A percentile compares a stretch with the other conserved stretches of the same genome.
Evolutionary conservation across 192 early-diverging fungal genomes (phyloP).

Genomic region (Backusella sp.): DNA sequence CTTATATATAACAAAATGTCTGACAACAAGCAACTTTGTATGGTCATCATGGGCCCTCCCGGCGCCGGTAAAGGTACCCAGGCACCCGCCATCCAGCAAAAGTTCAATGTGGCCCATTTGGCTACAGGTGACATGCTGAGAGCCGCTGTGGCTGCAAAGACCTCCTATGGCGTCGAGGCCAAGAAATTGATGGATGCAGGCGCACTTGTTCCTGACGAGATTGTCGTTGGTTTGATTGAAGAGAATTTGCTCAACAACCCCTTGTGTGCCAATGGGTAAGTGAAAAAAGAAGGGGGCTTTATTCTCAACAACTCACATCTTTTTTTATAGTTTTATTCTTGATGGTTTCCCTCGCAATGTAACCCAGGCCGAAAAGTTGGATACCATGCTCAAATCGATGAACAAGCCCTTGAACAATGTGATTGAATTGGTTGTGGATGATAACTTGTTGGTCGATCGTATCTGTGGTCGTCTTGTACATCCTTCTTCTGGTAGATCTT

Average conservation of each 20-base stretch:
- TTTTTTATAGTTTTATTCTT: slow-evolving; percentile 81
- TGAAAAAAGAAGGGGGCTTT: background rate
- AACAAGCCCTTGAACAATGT: slow-evolving; percentile 82
- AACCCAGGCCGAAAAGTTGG: slow-evolving; percentile 97
- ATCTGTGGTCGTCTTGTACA: slow-evolving; percentile 98
- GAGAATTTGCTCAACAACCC: slow-evolving; percentile 93
- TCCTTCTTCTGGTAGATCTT: slow-evolving; percentile 89
- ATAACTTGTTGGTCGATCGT: slow-evolving; percentile 87
- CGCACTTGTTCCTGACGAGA: slow-evolving; percentile 96
- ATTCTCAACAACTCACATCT: background rate
- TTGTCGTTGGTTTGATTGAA: slow-evolving; percentile 95
- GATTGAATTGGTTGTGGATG: slow-evolving; percentile 93
- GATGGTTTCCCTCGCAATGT: slow-evolving; percentile 99
- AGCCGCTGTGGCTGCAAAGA: slow-evolving; percentile 90
- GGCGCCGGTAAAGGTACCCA: slow-evolving; percentile 83
- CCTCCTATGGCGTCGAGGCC: slow-evolving; percentile 89
- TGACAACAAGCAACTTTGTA: slow-evolving; percentile 46
- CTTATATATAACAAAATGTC: background rate
- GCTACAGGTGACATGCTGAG: slow-evolving; percentile 99
- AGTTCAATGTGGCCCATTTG: slow-evolving; percentile 94
- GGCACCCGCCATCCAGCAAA: slow-evolving; percentile 93
- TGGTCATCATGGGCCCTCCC: slow-evolving; percentile 91
- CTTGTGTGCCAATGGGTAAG: slow-evolving; percentile 90
- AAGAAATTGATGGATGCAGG: slow-evolving; percentile 99
- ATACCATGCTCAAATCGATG: slow-evolving; percentile 84